A percentile compares a stretch with the other conserved stretches of the same genome.
phyloP scores from a whole-genome alignment of 306 rosid genomes.

The Rosa lucieae region DNA sequence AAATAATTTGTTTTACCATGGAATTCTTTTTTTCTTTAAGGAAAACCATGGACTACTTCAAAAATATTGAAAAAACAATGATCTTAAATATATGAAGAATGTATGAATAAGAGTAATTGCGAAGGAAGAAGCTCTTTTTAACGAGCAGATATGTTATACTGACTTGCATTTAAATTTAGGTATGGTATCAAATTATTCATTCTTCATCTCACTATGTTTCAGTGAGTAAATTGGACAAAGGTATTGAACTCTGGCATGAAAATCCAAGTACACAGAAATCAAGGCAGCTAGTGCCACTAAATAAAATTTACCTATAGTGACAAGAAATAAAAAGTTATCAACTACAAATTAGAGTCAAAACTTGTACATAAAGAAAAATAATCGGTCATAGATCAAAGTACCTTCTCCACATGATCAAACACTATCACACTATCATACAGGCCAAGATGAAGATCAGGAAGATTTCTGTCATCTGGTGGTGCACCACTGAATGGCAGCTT shows the following conservation, averaged over 20 bases:
- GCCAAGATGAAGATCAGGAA: conserved; percentile 95
- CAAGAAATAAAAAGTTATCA: neutral
- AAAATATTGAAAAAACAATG: neutral
- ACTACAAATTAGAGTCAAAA: neutral
- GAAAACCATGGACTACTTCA: neutral
- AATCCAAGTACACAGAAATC: neutral
- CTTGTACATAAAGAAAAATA: neutral
- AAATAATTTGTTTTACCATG: neutral
- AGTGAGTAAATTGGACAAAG: neutral
- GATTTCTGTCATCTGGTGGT: conserved; percentile 81
- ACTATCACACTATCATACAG: conserved; percentile 88
- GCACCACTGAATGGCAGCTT: conserved; percentile 85
- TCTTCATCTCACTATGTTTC: neutral
- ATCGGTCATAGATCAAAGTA: conserved; percentile 22
- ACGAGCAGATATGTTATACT: neutral
- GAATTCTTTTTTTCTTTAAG: neutral
- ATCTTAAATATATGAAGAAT: neutral
- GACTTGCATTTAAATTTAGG: neutral
- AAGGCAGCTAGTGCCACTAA: neutral
- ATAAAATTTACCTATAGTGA: neutral
- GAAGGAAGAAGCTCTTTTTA: neutral
- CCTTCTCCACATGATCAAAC: conserved; percentile 96
- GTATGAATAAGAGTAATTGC: neutral
- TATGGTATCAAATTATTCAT: neutral
- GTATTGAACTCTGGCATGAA: neutral